Conservation (phyloP, 2,329 filamentous ascomycete genomes). For the Sarocladium brachiariae region DNA sequence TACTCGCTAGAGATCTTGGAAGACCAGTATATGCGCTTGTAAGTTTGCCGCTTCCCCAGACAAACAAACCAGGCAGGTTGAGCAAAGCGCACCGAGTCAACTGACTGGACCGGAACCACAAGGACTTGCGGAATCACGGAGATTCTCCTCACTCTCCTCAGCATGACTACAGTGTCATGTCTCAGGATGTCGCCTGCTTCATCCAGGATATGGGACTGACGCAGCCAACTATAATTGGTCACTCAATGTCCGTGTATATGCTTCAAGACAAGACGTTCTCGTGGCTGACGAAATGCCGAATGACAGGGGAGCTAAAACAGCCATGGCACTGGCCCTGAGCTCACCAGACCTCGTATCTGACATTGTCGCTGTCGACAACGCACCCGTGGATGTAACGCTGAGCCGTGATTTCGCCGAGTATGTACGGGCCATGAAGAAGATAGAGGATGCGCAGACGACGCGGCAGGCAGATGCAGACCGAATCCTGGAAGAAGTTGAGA, state of each 20-base stretch:
- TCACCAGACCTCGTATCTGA: constrained; percentile 60
- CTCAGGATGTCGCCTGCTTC: constrained; percentile 75
- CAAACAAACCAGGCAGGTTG: no score
- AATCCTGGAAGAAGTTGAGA: constrained; percentile 69
- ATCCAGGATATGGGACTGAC: constrained; percentile 64
- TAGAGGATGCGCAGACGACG: constrained; percentile 62
- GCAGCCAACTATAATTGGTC: constrained; percentile 74
- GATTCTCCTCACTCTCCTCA: constrained; percentile 70
- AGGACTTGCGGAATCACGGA: constrained; percentile 92
- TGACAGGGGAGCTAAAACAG: constrained; percentile 77
- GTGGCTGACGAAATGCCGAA: background rate
- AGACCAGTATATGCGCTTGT: constrained; percentile 78
- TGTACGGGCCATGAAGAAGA: constrained; percentile 73
- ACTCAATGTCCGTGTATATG: constrained; percentile 67
- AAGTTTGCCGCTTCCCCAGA: constrained; percentile 28
- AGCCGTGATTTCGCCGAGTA: constrained; percentile 72
- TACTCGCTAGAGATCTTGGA: constrained; percentile 71
- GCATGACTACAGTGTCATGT: constrained; percentile 79
- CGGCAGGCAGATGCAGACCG: constrained; percentile 72
- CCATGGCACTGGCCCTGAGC: constrained; percentile 77
- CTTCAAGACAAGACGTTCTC: background rate
- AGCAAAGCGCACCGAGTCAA: no score
- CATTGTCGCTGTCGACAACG: constrained; percentile 84
- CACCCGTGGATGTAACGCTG: constrained; percentile 73
- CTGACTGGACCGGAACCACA: constrained; percentile 12